Base-by-base conservation (phyloP, 1,139 yeast genomes). In the Debaryomycetaceae sp. region DNA sequence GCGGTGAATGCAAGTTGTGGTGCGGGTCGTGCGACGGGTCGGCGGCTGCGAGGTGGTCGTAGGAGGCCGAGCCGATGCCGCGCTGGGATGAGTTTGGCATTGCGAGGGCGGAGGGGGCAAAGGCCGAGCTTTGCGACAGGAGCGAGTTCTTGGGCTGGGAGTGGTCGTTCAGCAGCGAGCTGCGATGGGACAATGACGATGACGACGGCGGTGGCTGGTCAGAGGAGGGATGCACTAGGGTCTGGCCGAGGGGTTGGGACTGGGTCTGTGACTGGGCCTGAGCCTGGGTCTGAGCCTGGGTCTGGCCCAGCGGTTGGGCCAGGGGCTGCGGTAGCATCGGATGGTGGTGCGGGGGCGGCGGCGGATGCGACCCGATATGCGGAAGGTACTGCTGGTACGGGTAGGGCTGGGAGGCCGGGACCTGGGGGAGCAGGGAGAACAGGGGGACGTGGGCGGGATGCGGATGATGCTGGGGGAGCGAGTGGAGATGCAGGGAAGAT, bases 331-430 rank as follows among this genome's bases (percentile, higher is more conserved):
- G 6, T 18, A 7, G 20, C 20, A n/a, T n/a, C n/a, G 6, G 20
- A 18, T 18, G 6, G 20, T 18, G 6, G 8, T 18, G 20, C 20
- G 20, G 6, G 20, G 20, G 20, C n/a, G n/a, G n/a, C n/a, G n/a
- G n/a, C n/a, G n/a, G n/a, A n/a, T n/a, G n/a, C n/a, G n/a, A n/a
- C n/a, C n/a, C n/a, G n/a, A n/a, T n/a, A 16, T 36, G 40, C 24
- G 44, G 48, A 25, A 39, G 44, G 26, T 41, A 44, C 27, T 43
- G 48, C 20, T 43, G 49, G 25, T 44, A 47, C 12, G 43, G n/a
- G 24, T 11, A 13, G 6, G 24, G 14, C 7, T n/a, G 24, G 6
- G 24, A 22, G 8, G 14, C 6, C 7, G 24, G 7, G 14, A n/a
- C 14, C 7, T 5, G 24, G 24, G 24, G 24, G 6, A 22, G 13